These are phyloP conservation scores for Pseudonectria foliicola DNA, from an alignment of 2,329 filamentous ascomycete species.

Conservation along the genomic window DNA sequence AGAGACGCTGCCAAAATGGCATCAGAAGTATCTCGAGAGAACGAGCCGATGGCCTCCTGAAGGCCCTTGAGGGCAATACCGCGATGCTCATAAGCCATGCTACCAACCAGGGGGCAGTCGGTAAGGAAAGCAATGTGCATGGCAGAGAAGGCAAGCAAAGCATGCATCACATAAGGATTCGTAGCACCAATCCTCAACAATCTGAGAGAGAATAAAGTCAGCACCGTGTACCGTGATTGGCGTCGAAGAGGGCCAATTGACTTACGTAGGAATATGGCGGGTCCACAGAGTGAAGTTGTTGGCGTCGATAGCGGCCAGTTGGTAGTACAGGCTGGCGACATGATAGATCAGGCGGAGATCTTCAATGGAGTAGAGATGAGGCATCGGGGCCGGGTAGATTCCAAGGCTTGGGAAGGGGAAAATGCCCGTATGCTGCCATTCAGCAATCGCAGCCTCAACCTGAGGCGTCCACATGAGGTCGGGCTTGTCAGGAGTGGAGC, in stretches of 20 bases:
- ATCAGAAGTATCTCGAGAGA: constrained; percentile 82
- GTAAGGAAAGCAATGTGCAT: constrained; percentile 89
- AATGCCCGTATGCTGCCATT: constrained; percentile 76
- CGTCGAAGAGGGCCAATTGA: constrained; percentile 13
- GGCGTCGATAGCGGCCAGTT: constrained; percentile 69
- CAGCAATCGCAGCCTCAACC: constrained; percentile 71
- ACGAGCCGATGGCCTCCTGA: constrained; percentile 77
- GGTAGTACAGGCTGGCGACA: constrained; percentile 75
- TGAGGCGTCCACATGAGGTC: constrained; percentile 81
- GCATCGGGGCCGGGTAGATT: constrained; percentile 67
- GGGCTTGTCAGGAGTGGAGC: constrained; percentile 54
- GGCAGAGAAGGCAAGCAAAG: constrained; percentile 87
- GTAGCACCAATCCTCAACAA: constrained; percentile 69
- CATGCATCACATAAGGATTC: constrained; percentile 87
- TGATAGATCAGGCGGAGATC: constrained; percentile 89
- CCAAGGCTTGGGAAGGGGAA: constrained; percentile 80
- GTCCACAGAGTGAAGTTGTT: constrained; percentile 89
- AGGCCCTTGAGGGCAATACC: constrained; percentile 80
- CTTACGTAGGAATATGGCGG: constrained; percentile 84
- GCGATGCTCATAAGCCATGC: constrained; percentile 84
- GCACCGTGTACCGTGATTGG: constrained; percentile 1
- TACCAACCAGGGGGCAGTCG: constrained; percentile 74
- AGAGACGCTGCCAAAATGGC: constrained; percentile 87
- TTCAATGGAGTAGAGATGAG: constrained; percentile 64
- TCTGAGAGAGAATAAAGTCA: constrained; percentile 15